These are phyloP conservation scores for Tolypocladium endophyticum DNA, from an alignment of 2,329 filamentous ascomycete genomes.

Conservation along the genomic window DNA sequence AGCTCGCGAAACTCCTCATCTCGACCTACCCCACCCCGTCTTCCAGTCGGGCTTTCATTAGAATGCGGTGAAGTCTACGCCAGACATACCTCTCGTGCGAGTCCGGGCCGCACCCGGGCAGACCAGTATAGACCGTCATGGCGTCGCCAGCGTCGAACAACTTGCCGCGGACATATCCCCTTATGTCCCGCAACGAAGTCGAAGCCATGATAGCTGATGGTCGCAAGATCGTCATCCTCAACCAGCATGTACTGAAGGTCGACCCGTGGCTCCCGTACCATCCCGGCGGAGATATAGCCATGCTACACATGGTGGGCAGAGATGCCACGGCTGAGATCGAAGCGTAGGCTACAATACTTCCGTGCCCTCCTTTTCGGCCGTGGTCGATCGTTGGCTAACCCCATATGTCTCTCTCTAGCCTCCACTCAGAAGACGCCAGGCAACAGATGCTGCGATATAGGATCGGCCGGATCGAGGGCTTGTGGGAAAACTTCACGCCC, in stretches of 20 bases:
- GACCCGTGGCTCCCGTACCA: slow-evolving; percentile 86
- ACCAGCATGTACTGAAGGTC: slow-evolving; percentile 72
- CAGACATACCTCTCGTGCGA: neutral
- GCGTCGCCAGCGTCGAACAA: neutral
- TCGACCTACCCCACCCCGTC: neutral
- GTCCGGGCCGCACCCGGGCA: neutral
- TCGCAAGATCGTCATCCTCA: slow-evolving; percentile 67
- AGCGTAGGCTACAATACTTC: slow-evolving; percentile 46
- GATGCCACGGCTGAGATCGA: slow-evolving; percentile 93
- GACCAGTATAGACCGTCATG: neutral
- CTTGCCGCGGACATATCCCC: slow-evolving; percentile 16
- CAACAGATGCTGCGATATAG: slow-evolving; percentile 70
- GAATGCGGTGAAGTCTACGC: neutral
- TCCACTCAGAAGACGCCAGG: slow-evolving; percentile 73
- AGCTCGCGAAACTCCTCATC: neutral
- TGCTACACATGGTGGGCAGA: slow-evolving; percentile 84
- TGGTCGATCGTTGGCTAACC: neutral
- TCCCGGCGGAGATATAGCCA: slow-evolving; percentile 83
- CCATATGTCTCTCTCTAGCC: slow-evolving; percentile 31
- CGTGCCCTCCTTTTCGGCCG: neutral
- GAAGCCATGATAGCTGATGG: slow-evolving; percentile 79
- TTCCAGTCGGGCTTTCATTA: neutral
- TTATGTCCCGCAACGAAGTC: slow-evolving; percentile 24
- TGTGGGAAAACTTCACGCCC: slow-evolving; percentile 80
- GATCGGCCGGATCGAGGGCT: slow-evolving; percentile 70